A percentile compares a stretch with the other conserved stretches of the same genome.
These are phyloP conservation scores for Punica granatum DNA, from an alignment of 345 rosid species.

Conservation along the genomic window DNA sequence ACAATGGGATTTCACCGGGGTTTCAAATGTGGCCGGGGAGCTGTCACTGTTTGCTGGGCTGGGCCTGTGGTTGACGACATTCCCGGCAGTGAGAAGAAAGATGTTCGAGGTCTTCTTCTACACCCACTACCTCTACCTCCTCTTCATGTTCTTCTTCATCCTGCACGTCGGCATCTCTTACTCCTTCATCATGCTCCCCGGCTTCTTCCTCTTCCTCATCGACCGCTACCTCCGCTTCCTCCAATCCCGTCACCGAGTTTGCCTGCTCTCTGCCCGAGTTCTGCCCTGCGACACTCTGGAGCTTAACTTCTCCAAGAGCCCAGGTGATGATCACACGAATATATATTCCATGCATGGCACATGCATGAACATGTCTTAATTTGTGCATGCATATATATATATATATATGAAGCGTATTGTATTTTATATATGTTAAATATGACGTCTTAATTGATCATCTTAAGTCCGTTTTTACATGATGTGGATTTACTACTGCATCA, in stretches of 20 bases:
- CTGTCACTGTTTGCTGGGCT: conserved; percentile 49
- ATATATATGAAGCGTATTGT: no score
- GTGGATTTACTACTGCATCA: no score
- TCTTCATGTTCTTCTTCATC: conserved; percentile 57
- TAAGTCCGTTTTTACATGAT: no score
- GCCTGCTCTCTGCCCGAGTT: conserved; percentile 54
- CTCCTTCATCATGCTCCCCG: conserved; percentile 55
- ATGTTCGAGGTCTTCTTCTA: conserved; percentile 79
- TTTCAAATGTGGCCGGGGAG: conserved; percentile 71
- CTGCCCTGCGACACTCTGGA: conserved; percentile 55
- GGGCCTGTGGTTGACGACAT: conserved; percentile 61
- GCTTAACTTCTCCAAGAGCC: conserved; percentile 61
- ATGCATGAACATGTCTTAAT: no score
- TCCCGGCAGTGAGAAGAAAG: conserved; percentile 42
- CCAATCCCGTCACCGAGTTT: conserved; percentile 47
- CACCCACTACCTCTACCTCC: conserved; percentile 59
- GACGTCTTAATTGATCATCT: no score
- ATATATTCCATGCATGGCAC: neutral
- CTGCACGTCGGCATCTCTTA: conserved; percentile 56
- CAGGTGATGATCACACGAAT: conserved; percentile 20
- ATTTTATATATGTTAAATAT: no score
- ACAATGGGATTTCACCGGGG: conserved; percentile 30
- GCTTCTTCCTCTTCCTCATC: conserved; percentile 70
- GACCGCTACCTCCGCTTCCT: conserved; percentile 71
- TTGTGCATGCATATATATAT: no score